A percentile compares a stretch with the other conserved stretches of the same genome.
phyloP scores from a whole-genome alignment of 768 basidiomycete genomes.

The Mycena alexandri region DNA sequence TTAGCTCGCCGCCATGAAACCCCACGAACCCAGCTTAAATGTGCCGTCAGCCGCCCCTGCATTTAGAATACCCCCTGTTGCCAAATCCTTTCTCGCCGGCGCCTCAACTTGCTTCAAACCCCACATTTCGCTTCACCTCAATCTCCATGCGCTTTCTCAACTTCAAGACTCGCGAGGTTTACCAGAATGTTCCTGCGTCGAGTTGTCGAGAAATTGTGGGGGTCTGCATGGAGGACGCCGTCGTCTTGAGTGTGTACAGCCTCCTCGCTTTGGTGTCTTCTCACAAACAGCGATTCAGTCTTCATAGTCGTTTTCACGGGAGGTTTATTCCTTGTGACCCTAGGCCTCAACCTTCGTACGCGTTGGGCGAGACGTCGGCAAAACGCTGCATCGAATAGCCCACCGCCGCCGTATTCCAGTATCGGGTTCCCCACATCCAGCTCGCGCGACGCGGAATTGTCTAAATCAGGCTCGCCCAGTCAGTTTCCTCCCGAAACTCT shows the following conservation, averaged over 20 bases:
- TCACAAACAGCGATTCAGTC: not conserved
- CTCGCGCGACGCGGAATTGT: not conserved
- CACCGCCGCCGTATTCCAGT: slow-evolving; percentile 27
- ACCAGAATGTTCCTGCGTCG: slow-evolving; percentile 15
- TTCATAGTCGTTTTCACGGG: slow-evolving; percentile 17
- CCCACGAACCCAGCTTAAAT: slow-evolving; percentile 1
- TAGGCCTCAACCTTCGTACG: slow-evolving; percentile 24
- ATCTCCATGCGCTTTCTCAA: slow-evolving; percentile 11
- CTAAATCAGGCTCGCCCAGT: slow-evolving; percentile 11
- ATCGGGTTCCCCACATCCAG: slow-evolving; percentile 25
- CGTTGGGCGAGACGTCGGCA: slow-evolving; percentile 3
- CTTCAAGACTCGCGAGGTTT: slow-evolving; percentile 16
- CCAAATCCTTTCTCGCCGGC: not conserved
- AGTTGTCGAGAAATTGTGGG: slow-evolving; percentile 16
- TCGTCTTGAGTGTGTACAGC: slow-evolving; percentile 15
- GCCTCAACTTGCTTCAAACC: too few species aligned
- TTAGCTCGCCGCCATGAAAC: slow-evolving; percentile 2
- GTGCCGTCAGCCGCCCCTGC: slow-evolving; percentile 22
- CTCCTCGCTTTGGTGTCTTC: not conserved
- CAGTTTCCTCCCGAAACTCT: slow-evolving; percentile 18
- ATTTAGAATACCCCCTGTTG: not conserved
- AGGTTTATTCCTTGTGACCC: slow-evolving; percentile 13
- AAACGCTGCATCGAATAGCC: slow-evolving; percentile 2
- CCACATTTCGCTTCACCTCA: not conserved
- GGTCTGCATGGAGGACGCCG: slow-evolving; percentile 11